These are phyloP conservation scores for Boletus tomentosulus DNA, from an alignment of 768 basidiomycete genomes.

Conservation along the genomic window DNA sequence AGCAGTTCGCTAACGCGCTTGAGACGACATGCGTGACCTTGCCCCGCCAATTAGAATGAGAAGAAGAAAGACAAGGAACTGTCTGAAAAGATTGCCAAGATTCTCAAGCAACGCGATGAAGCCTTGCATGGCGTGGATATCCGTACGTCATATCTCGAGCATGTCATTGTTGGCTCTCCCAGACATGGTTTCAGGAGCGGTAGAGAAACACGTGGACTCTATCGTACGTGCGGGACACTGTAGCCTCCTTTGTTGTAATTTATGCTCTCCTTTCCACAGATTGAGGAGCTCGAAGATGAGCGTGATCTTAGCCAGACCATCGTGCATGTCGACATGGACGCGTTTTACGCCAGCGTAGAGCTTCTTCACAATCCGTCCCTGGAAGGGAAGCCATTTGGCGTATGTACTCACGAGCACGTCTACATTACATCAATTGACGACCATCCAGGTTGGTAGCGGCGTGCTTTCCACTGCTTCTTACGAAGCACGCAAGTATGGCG, in stretches of 20 bases:
- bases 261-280: slow-evolving; percentile 26
- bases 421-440: slow-evolving; percentile 2
- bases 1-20: slow-evolving; percentile 11
- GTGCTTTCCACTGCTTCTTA: slow-evolving; percentile 89
- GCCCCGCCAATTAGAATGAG: slow-evolving; percentile 59
- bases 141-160: slow-evolving; percentile 36
- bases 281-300: slow-evolving; percentile 66
- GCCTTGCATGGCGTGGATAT: slow-evolving; percentile 52
- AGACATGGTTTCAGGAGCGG: slow-evolving; percentile 37
- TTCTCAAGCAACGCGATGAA: slow-evolving; percentile 63
- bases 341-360: slow-evolving; percentile 85
- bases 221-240: slow-evolving; percentile 46
- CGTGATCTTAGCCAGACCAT: slow-evolving; percentile 81
- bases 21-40: slow-evolving; percentile 1
- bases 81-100: slow-evolving; percentile 67
- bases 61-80: slow-evolving; percentile 85
- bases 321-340: slow-evolving; percentile 96
- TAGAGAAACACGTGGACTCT: slow-evolving; percentile 66
- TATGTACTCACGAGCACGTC: slow-evolving; percentile 27
- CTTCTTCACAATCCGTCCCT: slow-evolving; percentile 60
- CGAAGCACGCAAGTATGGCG: slow-evolving; percentile 85
- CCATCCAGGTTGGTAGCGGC: slow-evolving; percentile 67
- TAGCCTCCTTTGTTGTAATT: neutral
- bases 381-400: slow-evolving; percentile 70
- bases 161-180: neutral